phyloP scores from a whole-genome alignment of 495 filamentous ascomycete species.

The Neurospora pannonica region DNA sequence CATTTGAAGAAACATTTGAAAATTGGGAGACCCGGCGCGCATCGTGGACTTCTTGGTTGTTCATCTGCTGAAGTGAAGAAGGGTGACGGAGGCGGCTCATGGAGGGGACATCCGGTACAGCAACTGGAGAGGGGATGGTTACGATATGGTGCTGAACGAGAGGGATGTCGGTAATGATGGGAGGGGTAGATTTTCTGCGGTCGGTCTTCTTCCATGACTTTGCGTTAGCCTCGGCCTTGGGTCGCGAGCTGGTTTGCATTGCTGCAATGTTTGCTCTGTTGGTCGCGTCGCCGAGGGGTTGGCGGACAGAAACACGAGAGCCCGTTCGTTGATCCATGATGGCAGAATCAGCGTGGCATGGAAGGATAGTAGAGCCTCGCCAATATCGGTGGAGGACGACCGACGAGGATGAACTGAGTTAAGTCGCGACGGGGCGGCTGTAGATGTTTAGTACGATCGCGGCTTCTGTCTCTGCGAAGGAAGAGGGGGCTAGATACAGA shows the following conservation, averaged over 20 bases:
- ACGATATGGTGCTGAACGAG: background rate
- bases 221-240: background rate
- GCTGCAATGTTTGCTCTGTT: constrained; percentile 32
- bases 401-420: background rate
- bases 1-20: constrained; percentile 56
- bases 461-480: background rate
- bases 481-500: background rate
- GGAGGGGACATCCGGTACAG: background rate
- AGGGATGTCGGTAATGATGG: background rate
- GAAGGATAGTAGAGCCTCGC: background rate
- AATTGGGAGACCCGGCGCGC: constrained; percentile 63
- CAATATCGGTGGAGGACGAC: constrained; percentile 1
- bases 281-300: constrained; percentile 40
- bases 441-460: background rate
- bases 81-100: background rate
- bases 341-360: background rate
- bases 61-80: constrained; percentile 19
- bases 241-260: constrained; percentile 2
- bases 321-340: constrained; percentile 28
- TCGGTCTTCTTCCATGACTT: background rate
- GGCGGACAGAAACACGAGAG: constrained; percentile 22
- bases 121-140: background rate
- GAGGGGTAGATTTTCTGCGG: constrained; percentile 9
- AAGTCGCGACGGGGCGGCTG: background rate
- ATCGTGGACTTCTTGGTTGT: constrained; percentile 31